Percentiles rank a stretch among this genome's conserved stretches.
Conservation (phyloP, 192 early-diverging fungal genomes). For the Podila minutissima region DNA sequence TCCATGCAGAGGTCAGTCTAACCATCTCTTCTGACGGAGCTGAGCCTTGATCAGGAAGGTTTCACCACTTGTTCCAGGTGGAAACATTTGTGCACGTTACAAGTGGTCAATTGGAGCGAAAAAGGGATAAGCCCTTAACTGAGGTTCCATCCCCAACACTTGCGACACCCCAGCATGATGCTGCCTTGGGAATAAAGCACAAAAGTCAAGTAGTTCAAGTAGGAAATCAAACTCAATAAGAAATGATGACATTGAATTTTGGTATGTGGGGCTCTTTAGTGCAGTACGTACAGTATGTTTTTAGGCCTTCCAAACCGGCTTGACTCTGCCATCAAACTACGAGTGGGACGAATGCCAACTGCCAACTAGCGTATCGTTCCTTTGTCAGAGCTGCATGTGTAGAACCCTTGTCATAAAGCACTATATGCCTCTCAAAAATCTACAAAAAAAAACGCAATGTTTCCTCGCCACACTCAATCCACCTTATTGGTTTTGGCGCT, state of each 20-base stretch:
- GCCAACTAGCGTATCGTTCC: no score
- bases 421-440: neutral
- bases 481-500: conserved; percentile 1
- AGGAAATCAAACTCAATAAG: no score
- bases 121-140: neutral
- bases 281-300: no score
- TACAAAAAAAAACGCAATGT: neutral
- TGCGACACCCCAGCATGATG: neutral
- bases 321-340: no score
- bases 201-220: no score
- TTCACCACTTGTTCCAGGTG: conserved; percentile 10
- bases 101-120: neutral
- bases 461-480: neutral
- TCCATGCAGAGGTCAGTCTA: conserved; percentile 5
- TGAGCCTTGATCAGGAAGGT: neutral
- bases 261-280: no score
- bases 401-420: no score
- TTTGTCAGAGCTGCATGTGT: no score
- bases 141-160: neutral
- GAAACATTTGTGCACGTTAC: conserved; percentile 2
- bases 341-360: no score
- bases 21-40: conserved; percentile 7
- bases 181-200: conserved; percentile 1
- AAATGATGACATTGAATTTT: no score
- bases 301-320: no score